Evolutionary conservation across 108 stramenopile species (phyloP), one percentile per base, ranked within the genome.

Genomic region (Cyclotella cryptica): DNA sequence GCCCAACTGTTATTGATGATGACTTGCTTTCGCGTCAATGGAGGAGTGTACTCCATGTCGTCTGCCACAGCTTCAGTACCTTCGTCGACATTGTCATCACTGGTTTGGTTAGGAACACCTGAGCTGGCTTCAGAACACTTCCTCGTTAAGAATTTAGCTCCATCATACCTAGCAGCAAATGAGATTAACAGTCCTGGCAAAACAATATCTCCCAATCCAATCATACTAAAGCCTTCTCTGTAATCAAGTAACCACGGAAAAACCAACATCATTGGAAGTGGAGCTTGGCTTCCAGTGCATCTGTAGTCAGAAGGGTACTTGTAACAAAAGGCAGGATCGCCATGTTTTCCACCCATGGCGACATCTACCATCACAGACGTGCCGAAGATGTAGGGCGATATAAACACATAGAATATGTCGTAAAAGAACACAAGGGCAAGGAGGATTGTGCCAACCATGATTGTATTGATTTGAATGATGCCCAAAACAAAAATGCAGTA

Each of bases 361-460:
- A 96, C 95, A 41, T 86, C 88, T 21, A 98, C 86, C 98, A 98
- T 96, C 46, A 98, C 86, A 57, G 88, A 88, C 28, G 89, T 83
- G 15, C 80, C 80, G 64, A 96, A 95, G 17, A 98, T 58, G 46
- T 85, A 71, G 0, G 96, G 96, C 4, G 87, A 87, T 0, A 95
- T 22, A 78, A 98, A 94, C 70, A 98, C 96, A 77, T 93, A 97
- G 71, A 98, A 97, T 24, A 98, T 93, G 75, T 97, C 95, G 84
- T 98, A 98, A 53, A 95, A 72, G 53, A 94, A 94, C 0, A 92
- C 91, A 17, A 90, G 57, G 43, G 88, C 66, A 60, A 98, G 80
- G 41, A 97, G 61, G 9, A 94, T 77, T 0, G 92, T 59, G 19
- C 96, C 96, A 19, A 98, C 93, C 84, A 86, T 89, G 49, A 93